phyloP scores from a whole-genome alignment of 73 alveolate species.

The Diophrys sp. region DNA sequence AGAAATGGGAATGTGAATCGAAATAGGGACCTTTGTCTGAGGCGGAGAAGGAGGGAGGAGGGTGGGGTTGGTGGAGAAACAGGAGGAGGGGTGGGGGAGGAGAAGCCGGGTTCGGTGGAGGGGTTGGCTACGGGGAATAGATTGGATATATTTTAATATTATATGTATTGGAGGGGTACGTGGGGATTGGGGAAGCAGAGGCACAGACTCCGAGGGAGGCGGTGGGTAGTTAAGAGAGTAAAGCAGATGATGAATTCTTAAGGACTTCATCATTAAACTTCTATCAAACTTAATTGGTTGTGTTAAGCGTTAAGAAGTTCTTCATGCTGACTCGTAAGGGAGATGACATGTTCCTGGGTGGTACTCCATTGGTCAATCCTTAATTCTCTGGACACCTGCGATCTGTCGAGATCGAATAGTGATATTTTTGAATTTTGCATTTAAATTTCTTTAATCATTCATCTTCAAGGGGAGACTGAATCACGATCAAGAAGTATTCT shows the following conservation, averaged over 20 bases:
- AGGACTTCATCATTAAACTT: background rate
- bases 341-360: background rate
- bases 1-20: conserved; percentile 80
- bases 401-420: too few species aligned
- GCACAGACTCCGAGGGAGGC: too few species aligned
- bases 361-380: background rate
- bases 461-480: too few species aligned
- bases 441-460: too few species aligned
- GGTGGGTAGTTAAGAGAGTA: background rate
- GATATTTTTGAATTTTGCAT: too few species aligned
- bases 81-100: background rate
- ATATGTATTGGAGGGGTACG: too few species aligned
- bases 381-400: too few species aligned
- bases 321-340: background rate
- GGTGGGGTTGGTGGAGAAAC: conserved; percentile 19
- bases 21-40: conserved; percentile 91
- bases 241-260: too few species aligned
- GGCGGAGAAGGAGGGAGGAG: too few species aligned
- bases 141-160: too few species aligned
- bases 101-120: background rate
- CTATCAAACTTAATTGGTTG: background rate
- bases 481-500: too few species aligned
- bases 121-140: background rate
- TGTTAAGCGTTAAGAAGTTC: background rate
- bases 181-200: too few species aligned